phyloP scores from a whole-genome alignment of 2,329 filamentous ascomycete genomes.

The Fonsecaea monophora region DNA sequence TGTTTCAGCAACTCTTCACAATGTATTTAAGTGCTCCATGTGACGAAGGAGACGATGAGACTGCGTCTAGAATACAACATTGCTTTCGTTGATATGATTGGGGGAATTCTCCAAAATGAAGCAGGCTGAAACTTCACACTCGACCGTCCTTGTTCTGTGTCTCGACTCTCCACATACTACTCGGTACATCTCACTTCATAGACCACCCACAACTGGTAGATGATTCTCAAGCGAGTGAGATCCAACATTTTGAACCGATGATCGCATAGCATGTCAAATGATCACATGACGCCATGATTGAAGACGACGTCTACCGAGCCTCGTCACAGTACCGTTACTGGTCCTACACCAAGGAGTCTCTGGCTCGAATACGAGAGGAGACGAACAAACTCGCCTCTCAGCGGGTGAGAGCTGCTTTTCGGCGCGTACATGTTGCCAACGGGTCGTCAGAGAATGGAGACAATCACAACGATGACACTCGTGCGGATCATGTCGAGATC shows the following conservation, averaged over 20 bases:
- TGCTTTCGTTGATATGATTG: not conserved
- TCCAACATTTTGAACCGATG: not conserved
- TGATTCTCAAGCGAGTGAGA: not conserved
- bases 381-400: constrained; percentile 82
- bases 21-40: not conserved
- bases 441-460: constrained; percentile 48
- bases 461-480: constrained; percentile 32
- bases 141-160: not conserved
- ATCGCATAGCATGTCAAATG: not conserved
- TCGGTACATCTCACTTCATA: not conserved
- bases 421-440: constrained; percentile 50
- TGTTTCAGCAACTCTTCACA: not conserved
- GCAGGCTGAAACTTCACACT: not conserved
- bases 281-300: constrained; percentile 66
- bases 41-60: not conserved
- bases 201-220: not conserved
- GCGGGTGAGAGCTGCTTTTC: constrained; percentile 65
- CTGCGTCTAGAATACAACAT: not conserved
- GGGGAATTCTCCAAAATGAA: not conserved
- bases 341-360: constrained; percentile 81
- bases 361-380: constrained; percentile 73
- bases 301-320: constrained; percentile 88
- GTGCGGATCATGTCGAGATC: constrained; percentile 44
- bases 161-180: not conserved
- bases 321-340: constrained; percentile 91